Percentiles rank a stretch among this genome's conserved stretches.
phyloP scores from a whole-genome alignment of 768 basidiomycete species.

The Pleurotus sapidus region DNA sequence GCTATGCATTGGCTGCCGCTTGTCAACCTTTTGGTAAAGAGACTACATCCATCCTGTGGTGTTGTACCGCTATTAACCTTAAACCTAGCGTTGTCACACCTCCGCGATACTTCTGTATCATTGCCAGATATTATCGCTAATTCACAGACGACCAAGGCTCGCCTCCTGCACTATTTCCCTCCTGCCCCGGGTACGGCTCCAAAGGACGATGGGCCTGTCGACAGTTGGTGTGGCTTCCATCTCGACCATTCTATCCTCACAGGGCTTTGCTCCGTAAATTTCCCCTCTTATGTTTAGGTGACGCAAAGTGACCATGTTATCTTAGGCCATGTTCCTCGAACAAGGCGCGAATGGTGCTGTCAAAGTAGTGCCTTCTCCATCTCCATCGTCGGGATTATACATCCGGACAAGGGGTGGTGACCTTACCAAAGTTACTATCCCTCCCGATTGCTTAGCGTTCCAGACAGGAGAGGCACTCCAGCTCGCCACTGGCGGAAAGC shows the following conservation, averaged over 20 bases:
- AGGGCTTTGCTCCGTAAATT: slow-evolving; percentile 81
- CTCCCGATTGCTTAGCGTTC: slow-evolving; percentile 83
- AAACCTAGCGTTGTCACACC: slow-evolving; percentile 57
- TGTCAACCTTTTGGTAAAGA: slow-evolving; percentile 85
- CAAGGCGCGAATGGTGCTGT: slow-evolving; percentile 39
- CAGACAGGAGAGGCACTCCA: slow-evolving; percentile 97
- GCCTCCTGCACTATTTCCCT: slow-evolving; percentile 96
- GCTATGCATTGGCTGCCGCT: slow-evolving; percentile 76
- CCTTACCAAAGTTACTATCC: slow-evolving; percentile 83
- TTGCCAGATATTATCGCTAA: slow-evolving; percentile 68
- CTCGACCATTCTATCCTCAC: slow-evolving; percentile 90
- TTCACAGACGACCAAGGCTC: slow-evolving; percentile 86
- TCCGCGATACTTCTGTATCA: slow-evolving; percentile 65
- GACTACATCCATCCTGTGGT: not conserved
- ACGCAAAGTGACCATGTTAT: slow-evolving; percentile 1
- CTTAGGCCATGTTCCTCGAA: slow-evolving; percentile 80
- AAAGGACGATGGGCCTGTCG: slow-evolving; percentile 61
- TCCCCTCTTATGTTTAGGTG: not conserved
- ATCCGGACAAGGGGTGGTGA: slow-evolving; percentile 82
- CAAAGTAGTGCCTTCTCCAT: slow-evolving; percentile 59
- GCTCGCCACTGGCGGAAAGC: slow-evolving; percentile 74
- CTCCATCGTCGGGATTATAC: slow-evolving; percentile 80
- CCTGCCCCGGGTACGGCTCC: slow-evolving; percentile 40
- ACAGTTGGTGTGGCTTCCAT: slow-evolving; percentile 96
- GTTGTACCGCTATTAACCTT: not conserved